Base-by-base conservation (phyloP, 2,329 filamentous ascomycete species). In the Knoxdaviesia capensis region DNA sequence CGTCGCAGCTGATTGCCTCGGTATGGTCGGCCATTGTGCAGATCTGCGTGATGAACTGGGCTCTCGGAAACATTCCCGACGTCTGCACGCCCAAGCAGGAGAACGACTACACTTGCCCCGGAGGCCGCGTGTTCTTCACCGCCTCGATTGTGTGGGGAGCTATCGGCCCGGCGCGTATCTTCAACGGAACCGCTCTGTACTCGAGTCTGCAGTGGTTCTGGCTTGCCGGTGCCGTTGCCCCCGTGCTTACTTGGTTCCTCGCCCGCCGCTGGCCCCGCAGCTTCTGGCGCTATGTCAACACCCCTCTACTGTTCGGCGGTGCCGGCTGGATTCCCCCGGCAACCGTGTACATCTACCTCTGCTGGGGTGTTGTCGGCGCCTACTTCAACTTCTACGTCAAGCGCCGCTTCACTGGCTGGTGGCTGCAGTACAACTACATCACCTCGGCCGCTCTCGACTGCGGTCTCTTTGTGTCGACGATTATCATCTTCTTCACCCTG, bases 351-450 rank as follows among this genome's bases (percentile, higher is more conserved):
- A 82, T 74, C 48, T 85, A 82, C 52, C 69, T 80, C 38, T 71
- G 71, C 51, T 84, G 80, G 80, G 77, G 72, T 4, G 54, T 73
- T 30, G 71, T 80, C 6, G 80, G 80, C 6, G 66, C 70, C 39
- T 48, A 77, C 34, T 84, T 84, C 61, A 81, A 83, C 57, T 77
- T 69, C 50, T 73, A 65, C 49, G 69, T 84, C 53, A 71, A 71
- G 53, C 66, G 74, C 44, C 66, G 70, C 47, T 78, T 69, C 58
- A 70, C 66, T 4, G 78, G 75, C 33, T 84, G 79, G 80, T 85
- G 80, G 80, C 62, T 79, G 56, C 74, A 77, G 55, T 85, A 82
- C 61, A 84, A 85, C 61, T 85, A 84, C 54, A 67, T 83, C 52
- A 73, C 77, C 0, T 81, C 77, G 20, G 79, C 79, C 0, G 80